Evolutionary conservation across 495 filamentous ascomycete species (phyloP).

Genomic region (Xylaria acuta): DNA sequence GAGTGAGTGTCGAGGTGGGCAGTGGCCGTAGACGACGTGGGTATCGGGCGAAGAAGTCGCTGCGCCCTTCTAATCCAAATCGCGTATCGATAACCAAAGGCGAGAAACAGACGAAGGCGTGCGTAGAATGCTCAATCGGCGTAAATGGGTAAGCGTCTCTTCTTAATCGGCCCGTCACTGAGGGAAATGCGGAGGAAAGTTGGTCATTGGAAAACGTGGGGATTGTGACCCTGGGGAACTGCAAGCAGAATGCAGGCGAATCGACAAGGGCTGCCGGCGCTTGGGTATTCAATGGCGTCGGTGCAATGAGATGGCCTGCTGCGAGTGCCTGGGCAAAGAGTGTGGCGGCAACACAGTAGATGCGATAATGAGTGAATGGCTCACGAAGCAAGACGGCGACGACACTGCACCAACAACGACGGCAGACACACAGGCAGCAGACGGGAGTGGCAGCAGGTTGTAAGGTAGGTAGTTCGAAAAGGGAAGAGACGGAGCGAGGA

Average conservation of each 20-base stretch:
- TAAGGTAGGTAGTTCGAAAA: conserved; percentile 6
- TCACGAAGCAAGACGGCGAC: background rate
- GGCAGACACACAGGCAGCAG: background rate
- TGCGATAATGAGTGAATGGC: conserved; percentile 11
- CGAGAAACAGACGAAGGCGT: conserved; percentile 28
- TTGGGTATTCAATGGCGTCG: background rate
- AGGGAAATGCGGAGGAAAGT: conserved; percentile 42
- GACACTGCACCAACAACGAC: conserved; percentile 10
- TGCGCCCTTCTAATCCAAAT: conserved; percentile 25
- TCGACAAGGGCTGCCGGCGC: background rate
- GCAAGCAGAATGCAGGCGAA: conserved; percentile 20
- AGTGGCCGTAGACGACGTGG: background rate
- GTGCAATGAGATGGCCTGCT: background rate
- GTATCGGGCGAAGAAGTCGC: background rate
- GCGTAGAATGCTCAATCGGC: conserved; percentile 27
- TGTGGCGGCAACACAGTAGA: background rate
- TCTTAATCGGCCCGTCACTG: conserved; percentile 44
- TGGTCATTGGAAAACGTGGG: conserved; percentile 44
- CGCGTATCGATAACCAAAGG: conserved; percentile 29
- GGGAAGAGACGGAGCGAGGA: conserved; percentile 22
- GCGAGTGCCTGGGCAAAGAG: background rate
- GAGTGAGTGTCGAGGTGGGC: conserved; percentile 14
- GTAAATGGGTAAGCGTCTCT: conserved; percentile 36
- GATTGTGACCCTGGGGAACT: conserved; percentile 35
- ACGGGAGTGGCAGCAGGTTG: no score